Percentiles rank a stretch among this genome's conserved stretches.
Conservation (phyloP, 116 monocot species). For the Phalaenopsis hybrid region DNA sequence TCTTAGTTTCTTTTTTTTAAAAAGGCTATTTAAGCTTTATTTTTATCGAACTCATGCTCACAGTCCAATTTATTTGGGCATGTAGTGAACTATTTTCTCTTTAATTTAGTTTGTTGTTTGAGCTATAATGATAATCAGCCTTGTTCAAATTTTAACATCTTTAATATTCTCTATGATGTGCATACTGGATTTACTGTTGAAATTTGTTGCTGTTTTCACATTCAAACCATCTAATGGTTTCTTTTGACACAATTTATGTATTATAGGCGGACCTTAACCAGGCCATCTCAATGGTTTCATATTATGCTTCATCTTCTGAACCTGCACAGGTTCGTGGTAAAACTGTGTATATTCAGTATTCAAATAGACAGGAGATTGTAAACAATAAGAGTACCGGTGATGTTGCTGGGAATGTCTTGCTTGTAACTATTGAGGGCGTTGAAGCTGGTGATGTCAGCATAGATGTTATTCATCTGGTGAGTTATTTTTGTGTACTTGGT, state of each 20-base stretch:
- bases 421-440: conserved; percentile 58
- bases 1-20: neutral
- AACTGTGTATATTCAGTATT: conserved; percentile 66
- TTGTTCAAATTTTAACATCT: neutral
- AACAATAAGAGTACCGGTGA: conserved; percentile 54
- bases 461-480: conserved; percentile 52
- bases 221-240: neutral
- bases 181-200: neutral
- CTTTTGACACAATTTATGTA: neutral
- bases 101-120: neutral
- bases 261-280: conserved; percentile 51
- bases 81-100: neutral
- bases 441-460: conserved; percentile 64
- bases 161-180: neutral
- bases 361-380: conserved; percentile 54
- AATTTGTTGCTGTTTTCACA: neutral
- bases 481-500: conserved; percentile 7
- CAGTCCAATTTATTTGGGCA: neutral
- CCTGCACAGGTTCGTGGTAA: conserved; percentile 68
- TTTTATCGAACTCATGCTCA: neutral
- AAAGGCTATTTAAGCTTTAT: neutral
- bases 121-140: neutral
- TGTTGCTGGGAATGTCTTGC: conserved; percentile 51
- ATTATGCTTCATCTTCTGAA: conserved; percentile 59
- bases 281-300: conserved; percentile 67